Conservation (phyloP, 2,329 filamentous ascomycete species). For the Cercospora beticola region DNA sequence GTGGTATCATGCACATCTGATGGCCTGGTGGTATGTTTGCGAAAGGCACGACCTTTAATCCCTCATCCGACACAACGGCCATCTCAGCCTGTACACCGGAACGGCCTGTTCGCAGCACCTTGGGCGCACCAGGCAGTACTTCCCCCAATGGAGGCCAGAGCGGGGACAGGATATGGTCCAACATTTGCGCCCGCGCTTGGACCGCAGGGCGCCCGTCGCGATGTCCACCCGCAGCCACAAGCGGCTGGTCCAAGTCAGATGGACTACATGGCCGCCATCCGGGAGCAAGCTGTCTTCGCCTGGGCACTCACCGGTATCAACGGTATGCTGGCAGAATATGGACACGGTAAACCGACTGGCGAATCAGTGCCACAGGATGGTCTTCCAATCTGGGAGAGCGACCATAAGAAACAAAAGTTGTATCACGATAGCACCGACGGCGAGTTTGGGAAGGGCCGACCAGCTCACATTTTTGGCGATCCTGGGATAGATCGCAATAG, state of each 20-base stretch:
- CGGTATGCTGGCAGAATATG: conserved; percentile 65
- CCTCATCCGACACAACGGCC: conserved; percentile 56
- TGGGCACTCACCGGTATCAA: conserved; percentile 82
- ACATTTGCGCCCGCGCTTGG: conserved; percentile 41
- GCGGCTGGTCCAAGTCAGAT: conserved; percentile 50
- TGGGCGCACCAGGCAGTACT: conserved; percentile 70
- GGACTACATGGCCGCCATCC: conserved; percentile 75
- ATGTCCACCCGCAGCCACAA: conserved; percentile 44
- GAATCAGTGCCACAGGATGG: conserved; percentile 63
- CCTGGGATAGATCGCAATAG: conserved; percentile 32
- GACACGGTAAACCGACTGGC: conserved; percentile 61
- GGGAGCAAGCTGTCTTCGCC: conserved; percentile 83
- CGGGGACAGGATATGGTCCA: conserved; percentile 30
- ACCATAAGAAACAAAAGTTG: conserved; percentile 14
- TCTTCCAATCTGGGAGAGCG: conserved; percentile 56
- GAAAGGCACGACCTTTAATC: conserved; percentile 69
- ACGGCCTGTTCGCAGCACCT: conserved; percentile 74
- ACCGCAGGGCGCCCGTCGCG: conserved; percentile 33
- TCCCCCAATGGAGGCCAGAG: conserved; percentile 40
- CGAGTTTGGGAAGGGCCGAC: conserved; percentile 6
- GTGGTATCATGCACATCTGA: conserved; percentile 92
- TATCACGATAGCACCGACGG: conserved; percentile 12
- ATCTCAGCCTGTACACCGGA: conserved; percentile 49
- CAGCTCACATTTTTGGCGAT: conserved; percentile 35
- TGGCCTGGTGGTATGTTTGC: conserved; percentile 77